phyloP scores from a whole-genome alignment of 2,329 filamentous ascomycete genomes.

The Thielaviopsis ethacetica region DNA sequence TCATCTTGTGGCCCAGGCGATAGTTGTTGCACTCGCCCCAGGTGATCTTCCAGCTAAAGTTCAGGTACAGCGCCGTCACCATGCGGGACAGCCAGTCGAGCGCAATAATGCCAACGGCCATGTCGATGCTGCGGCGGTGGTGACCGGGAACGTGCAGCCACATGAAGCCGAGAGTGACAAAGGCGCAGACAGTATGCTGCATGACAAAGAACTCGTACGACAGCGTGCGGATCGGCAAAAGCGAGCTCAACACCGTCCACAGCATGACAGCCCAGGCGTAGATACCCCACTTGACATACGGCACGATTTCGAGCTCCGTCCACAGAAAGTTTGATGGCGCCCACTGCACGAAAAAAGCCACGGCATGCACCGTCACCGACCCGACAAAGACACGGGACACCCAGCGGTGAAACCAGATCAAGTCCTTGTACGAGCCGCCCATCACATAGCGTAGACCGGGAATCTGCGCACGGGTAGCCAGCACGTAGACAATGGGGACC shows the following conservation, averaged over 20 bases:
- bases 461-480: constrained; percentile 39
- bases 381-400: constrained; percentile 51
- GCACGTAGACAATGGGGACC: constrained; percentile 45
- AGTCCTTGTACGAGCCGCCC: constrained; percentile 48
- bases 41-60: constrained; percentile 24
- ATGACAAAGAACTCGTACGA: constrained; percentile 54
- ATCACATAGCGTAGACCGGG: constrained; percentile 35
- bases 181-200: constrained; percentile 48
- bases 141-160: constrained; percentile 45
- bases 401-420: constrained; percentile 64
- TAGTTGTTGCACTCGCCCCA: constrained; percentile 25
- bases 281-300: constrained; percentile 49
- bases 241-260: constrained; percentile 47
- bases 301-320: constrained; percentile 42
- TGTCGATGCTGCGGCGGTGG: constrained; percentile 47
- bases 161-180: constrained; percentile 46
- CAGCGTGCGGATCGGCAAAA: constrained; percentile 46
- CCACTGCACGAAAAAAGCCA: constrained; percentile 52
- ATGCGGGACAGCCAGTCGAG: constrained; percentile 42
- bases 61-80: constrained; percentile 33
- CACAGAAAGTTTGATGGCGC: constrained; percentile 40
- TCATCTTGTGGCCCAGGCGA: constrained; percentile 35
- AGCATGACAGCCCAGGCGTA: constrained; percentile 49
- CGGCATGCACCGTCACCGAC: constrained; percentile 52
- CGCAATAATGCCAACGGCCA: constrained; percentile 43